Conservation (phyloP, 352 stramenopile genomes). For the Globisporangium ultimum region DNA sequence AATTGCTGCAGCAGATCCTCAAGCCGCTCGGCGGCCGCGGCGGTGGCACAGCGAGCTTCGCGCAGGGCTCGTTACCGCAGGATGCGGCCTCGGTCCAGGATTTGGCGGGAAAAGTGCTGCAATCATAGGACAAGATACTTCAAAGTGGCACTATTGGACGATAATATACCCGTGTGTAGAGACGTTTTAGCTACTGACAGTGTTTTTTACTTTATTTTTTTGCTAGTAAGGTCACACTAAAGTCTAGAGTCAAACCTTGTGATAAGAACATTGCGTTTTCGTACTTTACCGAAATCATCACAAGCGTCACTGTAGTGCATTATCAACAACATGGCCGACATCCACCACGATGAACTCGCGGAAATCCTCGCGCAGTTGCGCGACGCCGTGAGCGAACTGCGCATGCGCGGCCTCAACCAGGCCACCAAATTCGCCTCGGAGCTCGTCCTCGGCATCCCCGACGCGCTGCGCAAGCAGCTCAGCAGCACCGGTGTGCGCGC, state of each 20-base stretch:
- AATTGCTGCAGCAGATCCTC: conserved; percentile 51
- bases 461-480: conserved; percentile 24
- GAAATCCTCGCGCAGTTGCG: conserved; percentile 49
- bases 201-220: not conserved
- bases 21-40: conserved; percentile 50
- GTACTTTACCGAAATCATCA: conserved; percentile 4
- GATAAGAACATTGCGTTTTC: not conserved
- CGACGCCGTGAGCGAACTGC: conserved; percentile 41
- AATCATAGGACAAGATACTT: not conserved
- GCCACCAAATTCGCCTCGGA: conserved; percentile 71
- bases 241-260: not conserved
- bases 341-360: conserved; percentile 16
- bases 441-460: conserved; percentile 65
- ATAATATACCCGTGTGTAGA: not conserved
- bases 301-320: not conserved
- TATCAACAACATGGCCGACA: conserved; percentile 3
- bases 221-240: too few relatives aligned
- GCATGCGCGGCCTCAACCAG: conserved; percentile 59
- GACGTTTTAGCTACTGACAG: not conserved
- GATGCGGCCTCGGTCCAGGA: conserved; percentile 14
- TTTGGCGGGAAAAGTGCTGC: conserved; percentile 20
- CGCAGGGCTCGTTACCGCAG: conserved; percentile 45
- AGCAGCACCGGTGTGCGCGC: conserved; percentile 16
- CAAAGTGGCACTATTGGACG: not conserved
- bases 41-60: conserved; percentile 57